Evolutionary conservation across 768 basidiomycete genomes (phyloP).

Genomic region (Daedalea quercina): DNA sequence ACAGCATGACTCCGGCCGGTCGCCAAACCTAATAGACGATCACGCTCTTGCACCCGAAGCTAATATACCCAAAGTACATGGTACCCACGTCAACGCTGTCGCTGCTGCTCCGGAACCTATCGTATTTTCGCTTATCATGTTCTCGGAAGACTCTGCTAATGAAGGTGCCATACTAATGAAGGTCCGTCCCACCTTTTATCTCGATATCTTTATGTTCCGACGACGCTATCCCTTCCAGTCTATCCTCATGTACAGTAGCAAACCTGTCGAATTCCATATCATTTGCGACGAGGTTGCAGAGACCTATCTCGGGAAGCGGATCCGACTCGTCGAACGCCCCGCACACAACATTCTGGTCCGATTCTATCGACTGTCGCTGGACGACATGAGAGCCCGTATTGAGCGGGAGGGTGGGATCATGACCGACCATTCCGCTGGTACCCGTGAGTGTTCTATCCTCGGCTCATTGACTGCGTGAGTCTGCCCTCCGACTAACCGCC

Average conservation of each 20-base stretch:
- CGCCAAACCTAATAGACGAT: neutral
- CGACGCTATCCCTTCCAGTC: conserved; percentile 10
- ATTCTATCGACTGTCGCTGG: conserved; percentile 35
- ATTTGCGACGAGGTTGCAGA: conserved; percentile 40
- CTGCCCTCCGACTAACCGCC: neutral
- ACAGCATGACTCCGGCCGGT: neutral
- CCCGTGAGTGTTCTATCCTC: conserved; percentile 29
- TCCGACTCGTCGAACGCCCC: conserved; percentile 34
- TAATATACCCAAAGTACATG: neutral
- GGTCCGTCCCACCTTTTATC: conserved; percentile 18
- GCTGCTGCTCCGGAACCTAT: conserved; percentile 24
- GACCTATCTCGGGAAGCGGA: conserved; percentile 29
- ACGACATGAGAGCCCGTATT: conserved; percentile 36
- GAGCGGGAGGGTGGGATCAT: conserved; percentile 38
- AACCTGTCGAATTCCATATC: conserved; percentile 16
- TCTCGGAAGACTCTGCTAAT: conserved; percentile 33
- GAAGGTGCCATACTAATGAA: conserved; percentile 39
- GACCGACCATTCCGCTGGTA: conserved; percentile 41
- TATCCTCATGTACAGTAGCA: conserved; percentile 16
- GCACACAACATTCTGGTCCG: conserved; percentile 30
- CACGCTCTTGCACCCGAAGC: neutral
- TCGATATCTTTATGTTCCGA: neutral
- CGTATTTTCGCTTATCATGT: conserved; percentile 37
- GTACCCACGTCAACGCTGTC: neutral
- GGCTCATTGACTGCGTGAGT: neutral